Base-by-base conservation (phyloP, 1,284 basidiomycete genomes). In the Cryptococcus depauperatus region DNA sequence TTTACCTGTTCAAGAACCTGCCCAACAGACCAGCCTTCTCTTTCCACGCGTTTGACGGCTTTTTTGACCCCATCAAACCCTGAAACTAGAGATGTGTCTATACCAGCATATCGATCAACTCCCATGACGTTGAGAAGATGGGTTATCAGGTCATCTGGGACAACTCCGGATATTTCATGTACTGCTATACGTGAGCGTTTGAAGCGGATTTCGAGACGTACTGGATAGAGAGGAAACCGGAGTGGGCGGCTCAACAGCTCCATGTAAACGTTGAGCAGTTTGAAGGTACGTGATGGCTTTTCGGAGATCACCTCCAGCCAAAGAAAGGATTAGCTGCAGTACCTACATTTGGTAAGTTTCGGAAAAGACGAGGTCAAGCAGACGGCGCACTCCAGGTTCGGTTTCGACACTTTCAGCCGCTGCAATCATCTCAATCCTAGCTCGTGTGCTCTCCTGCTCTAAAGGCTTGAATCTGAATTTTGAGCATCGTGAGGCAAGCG, bases 221-320 rank as follows among this genome's bases (percentile, higher is more conserved):
- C 71, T 66, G 6, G 73, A 74, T 11, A 63, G 66, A 8, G 82
- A 69, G 2, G 81, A 81, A 51, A 97, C 87, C 18, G 80, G 74
- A 11, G 79, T 80, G 0, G 84, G 82, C 2, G 84, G 82, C 13
- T 66, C 69, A 2, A 79, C 81, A 1, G 86, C 82, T 5, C 83
- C 54, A 51, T 75, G 83, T 28, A 98, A 76, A 25, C 93, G 81
- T 37, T 89, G 84, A 4, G 92, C 92, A 7, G 92, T 96, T 67
- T 99, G 95, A 4, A 99, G 77, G 69, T 95, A 98, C 11, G 93
- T 98, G 69, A 98, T 98, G n/a, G 93, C 86, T 44, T 95, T 86
- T 38, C 95, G 84, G 41, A 99, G 79, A 70, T 99, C 95, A 28
- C 95, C 95, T 48, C 82, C 80, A 1, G 93, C 93, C 19, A 73